Percentiles rank a stretch among this genome's conserved stretches.
phyloP scores from a whole-genome alignment of 257 asterid genomes.

The Solanum raphanifolium region DNA sequence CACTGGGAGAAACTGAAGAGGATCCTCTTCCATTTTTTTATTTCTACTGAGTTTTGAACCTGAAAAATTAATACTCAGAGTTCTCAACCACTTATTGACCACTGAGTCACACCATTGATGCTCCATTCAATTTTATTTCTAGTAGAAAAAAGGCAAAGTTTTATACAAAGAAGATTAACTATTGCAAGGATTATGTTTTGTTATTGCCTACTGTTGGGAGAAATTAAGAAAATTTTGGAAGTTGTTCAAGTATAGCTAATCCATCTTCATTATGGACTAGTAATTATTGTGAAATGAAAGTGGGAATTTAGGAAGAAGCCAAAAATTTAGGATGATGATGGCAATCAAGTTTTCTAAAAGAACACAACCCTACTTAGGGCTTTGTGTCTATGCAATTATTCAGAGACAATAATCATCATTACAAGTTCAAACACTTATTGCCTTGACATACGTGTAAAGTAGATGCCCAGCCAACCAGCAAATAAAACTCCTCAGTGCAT shows the following conservation, averaged over 20 bases:
- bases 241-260: background rate
- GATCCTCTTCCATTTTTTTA: no score
- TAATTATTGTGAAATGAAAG: background rate
- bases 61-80: no score
- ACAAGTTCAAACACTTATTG: background rate
- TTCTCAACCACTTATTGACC: no score
- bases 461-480: background rate
- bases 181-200: background rate
- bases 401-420: slow-evolving; percentile 43
- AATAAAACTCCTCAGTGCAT: background rate
- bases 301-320: background rate
- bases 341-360: slow-evolving; percentile 28
- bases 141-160: background rate
- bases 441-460: slow-evolving; percentile 43
- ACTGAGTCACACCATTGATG: no score
- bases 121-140: background rate
- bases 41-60: no score
- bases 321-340: background rate
- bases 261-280: background rate
- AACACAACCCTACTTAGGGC: slow-evolving; percentile 16
- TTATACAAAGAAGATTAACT: background rate
- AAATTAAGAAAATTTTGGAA: background rate
- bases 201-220: background rate
- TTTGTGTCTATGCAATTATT: slow-evolving; percentile 16
- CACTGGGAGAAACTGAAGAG: no score